Percentiles rank a stretch among this genome's conserved stretches.
Evolutionary conservation across 2,329 filamentous ascomycete species (phyloP).

Genomic region (Juglanconis oblonga): DNA sequence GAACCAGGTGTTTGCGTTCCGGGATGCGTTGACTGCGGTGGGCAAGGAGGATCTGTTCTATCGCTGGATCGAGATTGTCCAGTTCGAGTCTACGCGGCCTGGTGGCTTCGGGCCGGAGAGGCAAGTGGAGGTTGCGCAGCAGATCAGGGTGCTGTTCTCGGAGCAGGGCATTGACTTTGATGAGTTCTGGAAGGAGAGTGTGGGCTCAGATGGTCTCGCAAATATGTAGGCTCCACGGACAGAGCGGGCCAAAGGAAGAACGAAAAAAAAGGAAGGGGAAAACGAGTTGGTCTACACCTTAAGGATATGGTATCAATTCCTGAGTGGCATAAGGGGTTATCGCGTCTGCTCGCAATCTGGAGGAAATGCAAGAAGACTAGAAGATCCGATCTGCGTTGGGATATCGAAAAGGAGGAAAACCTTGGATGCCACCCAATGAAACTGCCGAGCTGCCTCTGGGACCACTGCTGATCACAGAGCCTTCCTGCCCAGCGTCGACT

Average conservation of each 20-base stretch:
- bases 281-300: not conserved
- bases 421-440: not conserved
- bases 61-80: constrained; percentile 87
- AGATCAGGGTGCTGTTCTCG: constrained; percentile 74
- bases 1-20: constrained; percentile 76
- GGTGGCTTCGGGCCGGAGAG: constrained; percentile 74
- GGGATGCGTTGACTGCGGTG: constrained; percentile 69
- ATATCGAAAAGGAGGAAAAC: not conserved
- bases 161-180: constrained; percentile 79
- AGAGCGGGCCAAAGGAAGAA: not conserved
- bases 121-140: constrained; percentile 68
- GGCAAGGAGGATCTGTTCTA: constrained; percentile 90
- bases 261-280: not conserved
- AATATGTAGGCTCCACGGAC: constrained; percentile 22
- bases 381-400: not conserved
- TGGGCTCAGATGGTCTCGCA: constrained; percentile 36
- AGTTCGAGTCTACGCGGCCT: constrained; percentile 77
- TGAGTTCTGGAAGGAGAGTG: constrained; percentile 68
- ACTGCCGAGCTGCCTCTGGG: not conserved
- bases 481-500: not conserved
- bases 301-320: not conserved
- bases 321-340: not conserved
- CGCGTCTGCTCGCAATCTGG: not conserved
- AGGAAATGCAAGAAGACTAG: not conserved
- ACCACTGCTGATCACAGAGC: not conserved